Evolutionary conservation across 192 early-diverging fungal species (phyloP).

Genomic region (Backusella psychrophila): DNA sequence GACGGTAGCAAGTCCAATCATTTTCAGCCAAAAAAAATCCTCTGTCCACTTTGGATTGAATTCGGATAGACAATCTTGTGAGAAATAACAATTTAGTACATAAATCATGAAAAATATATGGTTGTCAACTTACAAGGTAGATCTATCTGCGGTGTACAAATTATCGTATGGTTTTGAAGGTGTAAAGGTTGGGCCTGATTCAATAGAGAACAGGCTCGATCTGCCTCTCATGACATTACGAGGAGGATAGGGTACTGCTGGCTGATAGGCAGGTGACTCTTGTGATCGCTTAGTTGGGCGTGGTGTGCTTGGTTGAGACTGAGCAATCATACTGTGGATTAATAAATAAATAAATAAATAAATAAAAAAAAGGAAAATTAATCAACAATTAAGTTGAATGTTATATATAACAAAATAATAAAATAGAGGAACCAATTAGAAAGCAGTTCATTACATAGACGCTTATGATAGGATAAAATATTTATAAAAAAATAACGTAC

Average conservation of each 20-base stretch:
- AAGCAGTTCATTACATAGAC: neutral
- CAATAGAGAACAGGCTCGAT: neutral
- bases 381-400: neutral
- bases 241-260: neutral
- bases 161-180: conserved; percentile 20
- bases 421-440: conserved; percentile 2
- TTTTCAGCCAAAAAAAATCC: conserved; percentile 76
- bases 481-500: conserved; percentile 9
- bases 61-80: conserved; percentile 45
- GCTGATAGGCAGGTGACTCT: conserved; percentile 6
- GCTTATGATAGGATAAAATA: neutral
- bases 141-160: conserved; percentile 15
- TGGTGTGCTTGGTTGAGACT: conserved; percentile 29
- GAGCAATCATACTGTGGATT: conserved; percentile 11
- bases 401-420: neutral
- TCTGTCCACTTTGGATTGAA: conserved; percentile 70
- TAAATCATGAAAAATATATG: neutral
- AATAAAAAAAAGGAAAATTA: neutral
- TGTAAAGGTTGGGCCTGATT: conserved; percentile 19
- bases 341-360: neutral
- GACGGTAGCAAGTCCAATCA: conserved; percentile 87
- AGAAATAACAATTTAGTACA: neutral
- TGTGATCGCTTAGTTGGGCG: conserved; percentile 12
- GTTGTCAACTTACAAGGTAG: conserved; percentile 16
- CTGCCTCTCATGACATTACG: neutral